phyloP scores from a whole-genome alignment of 208 protist genomes.

The Acanthamoeba culbertsoni region DNA sequence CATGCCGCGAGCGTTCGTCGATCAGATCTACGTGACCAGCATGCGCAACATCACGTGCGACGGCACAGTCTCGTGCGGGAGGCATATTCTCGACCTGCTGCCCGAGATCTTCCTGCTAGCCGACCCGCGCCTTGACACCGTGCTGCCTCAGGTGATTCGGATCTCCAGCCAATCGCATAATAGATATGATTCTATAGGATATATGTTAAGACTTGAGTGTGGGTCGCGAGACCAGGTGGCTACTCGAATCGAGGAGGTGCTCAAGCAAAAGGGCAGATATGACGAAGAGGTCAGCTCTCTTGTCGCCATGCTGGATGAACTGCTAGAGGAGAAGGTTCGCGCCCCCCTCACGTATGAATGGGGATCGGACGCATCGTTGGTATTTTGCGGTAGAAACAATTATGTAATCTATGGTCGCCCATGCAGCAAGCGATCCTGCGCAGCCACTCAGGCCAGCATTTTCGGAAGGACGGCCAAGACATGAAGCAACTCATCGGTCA shows the following conservation, averaged over 20 bases:
- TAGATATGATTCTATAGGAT: too few species aligned
- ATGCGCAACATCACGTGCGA: constrained; percentile 56
- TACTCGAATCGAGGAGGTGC: not conserved
- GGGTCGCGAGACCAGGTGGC: not conserved
- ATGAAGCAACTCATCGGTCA: not conserved
- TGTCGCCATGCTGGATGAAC: constrained; percentile 46
- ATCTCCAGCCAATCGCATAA: too few species aligned
- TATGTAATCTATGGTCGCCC: not conserved
- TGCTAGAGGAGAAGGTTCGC: not conserved
- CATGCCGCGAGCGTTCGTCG: not conserved
- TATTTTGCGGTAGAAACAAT: not conserved
- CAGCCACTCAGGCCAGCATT: not conserved
- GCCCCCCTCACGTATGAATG: not conserved
- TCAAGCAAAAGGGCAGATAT: not conserved
- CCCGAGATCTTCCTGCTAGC: constrained; percentile 55
- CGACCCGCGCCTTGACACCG: not conserved
- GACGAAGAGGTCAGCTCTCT: constrained; percentile 10
- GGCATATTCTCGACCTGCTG: constrained; percentile 5
- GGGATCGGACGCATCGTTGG: not conserved
- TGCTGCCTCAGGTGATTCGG: not conserved
- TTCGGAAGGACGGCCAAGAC: not conserved
- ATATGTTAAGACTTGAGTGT: not conserved
- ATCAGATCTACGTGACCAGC: constrained; percentile 31
- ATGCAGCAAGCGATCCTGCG: not conserved
- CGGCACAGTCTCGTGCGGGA: not conserved